These are phyloP conservation scores for Biscutella laevigata DNA, from an alignment of 441 rosid species.

Conservation along the genomic window DNA sequence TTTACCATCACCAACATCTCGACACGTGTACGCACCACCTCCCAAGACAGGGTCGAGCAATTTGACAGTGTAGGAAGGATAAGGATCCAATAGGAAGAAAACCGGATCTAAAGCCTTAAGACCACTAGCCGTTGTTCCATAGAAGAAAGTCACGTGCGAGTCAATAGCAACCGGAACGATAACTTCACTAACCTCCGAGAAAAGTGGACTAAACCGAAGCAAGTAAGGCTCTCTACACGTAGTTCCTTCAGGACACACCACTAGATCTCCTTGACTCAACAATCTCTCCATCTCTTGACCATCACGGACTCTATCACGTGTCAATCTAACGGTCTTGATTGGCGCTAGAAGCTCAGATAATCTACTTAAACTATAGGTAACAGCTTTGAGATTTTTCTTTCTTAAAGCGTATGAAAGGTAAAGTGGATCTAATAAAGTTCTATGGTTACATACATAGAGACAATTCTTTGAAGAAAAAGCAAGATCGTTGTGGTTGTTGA, in stretches of 20 bases:
- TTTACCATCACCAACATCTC: slow-evolving; percentile 21
- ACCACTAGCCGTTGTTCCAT: slow-evolving; percentile 73
- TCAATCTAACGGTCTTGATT: slow-evolving; percentile 37
- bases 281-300: slow-evolving; percentile 30
- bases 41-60: slow-evolving; percentile 28
- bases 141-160: slow-evolving; percentile 41
- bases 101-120: slow-evolving; percentile 47
- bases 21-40: slow-evolving; percentile 21
- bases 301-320: slow-evolving; percentile 42
- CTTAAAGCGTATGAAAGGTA: slow-evolving; percentile 21
- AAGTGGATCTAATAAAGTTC: slow-evolving; percentile 59
- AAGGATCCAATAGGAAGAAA: slow-evolving; percentile 78
- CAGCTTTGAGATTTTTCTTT: slow-evolving; percentile 43
- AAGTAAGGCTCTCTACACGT: slow-evolving; percentile 71
- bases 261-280: slow-evolving; percentile 40
- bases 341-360: slow-evolving; percentile 50
- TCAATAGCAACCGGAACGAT: slow-evolving; percentile 58
- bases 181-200: slow-evolving; percentile 44
- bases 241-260: slow-evolving; percentile 76
- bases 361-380: slow-evolving; percentile 52
- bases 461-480: slow-evolving; percentile 2
- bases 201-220: slow-evolving; percentile 66
- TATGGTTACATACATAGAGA: slow-evolving; percentile 54
- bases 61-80: slow-evolving; percentile 23
- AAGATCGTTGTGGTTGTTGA: not conserved